Evolutionary conservation across 495 filamentous ascomycete genomes (phyloP).

Genomic region (Aspergillus avenaceus): DNA sequence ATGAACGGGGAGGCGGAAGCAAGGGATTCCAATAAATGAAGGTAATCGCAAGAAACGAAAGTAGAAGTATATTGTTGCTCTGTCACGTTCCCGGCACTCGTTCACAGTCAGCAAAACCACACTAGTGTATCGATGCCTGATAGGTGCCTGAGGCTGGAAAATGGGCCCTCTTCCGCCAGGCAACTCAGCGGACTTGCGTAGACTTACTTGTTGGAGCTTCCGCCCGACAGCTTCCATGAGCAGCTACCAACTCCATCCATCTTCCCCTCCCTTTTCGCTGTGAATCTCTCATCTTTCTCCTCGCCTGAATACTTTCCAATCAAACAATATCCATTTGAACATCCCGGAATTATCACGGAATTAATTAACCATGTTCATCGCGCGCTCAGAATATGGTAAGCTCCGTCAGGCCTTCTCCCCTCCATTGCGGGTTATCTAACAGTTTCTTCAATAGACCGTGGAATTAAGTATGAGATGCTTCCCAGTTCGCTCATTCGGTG

Average conservation of each 20-base stretch:
- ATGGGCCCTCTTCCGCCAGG: slow-evolving; percentile 25
- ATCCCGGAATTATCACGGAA: slow-evolving; percentile 2
- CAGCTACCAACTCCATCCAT: slow-evolving; percentile 13
- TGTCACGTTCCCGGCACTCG: slow-evolving; percentile 4
- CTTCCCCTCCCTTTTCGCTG: slow-evolving; percentile 4
- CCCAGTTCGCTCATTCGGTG: background rate
- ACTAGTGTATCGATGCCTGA: slow-evolving; percentile 20
- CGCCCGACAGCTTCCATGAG: slow-evolving; percentile 24
- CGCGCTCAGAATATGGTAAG: slow-evolving; percentile 98
- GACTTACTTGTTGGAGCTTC: slow-evolving; percentile 35
- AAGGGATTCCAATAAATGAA: background rate
- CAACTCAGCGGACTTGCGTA: slow-evolving; percentile 41
- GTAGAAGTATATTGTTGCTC: slow-evolving; percentile 1
- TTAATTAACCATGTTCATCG: slow-evolving; percentile 88
- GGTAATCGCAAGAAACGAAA: background rate
- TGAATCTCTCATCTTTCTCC: slow-evolving; percentile 5
- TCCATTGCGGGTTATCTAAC: slow-evolving; percentile 27
- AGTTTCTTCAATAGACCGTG: slow-evolving; percentile 68
- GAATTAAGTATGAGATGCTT: slow-evolving; percentile 81
- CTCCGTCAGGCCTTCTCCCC: slow-evolving; percentile 20
- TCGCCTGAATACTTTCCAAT: background rate
- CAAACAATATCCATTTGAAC: slow-evolving; percentile 1
- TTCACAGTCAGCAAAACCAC: slow-evolving; percentile 1
- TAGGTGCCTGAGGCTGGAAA: slow-evolving; percentile 22
- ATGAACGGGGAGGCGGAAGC: background rate